phyloP scores from a whole-genome alignment of 495 filamentous ascomycete genomes.

The Neurospora discreta region DNA sequence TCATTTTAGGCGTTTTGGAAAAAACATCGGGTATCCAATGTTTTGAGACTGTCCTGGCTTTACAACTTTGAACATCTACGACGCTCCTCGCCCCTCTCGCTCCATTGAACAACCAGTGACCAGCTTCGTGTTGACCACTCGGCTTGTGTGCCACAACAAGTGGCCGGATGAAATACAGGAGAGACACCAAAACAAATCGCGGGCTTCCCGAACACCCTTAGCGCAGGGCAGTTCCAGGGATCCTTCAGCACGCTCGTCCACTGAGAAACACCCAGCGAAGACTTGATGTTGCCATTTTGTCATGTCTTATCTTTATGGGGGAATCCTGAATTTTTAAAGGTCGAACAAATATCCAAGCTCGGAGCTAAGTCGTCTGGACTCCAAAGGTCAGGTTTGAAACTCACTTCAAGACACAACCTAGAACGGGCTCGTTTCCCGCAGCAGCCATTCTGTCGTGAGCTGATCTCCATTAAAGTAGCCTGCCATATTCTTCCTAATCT shows the following conservation, averaged over 20 bases:
- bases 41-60: no score
- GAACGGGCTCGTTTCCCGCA: slow-evolving; percentile 65
- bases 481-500: slow-evolving; percentile 74
- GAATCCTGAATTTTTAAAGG: not conserved
- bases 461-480: slow-evolving; percentile 65
- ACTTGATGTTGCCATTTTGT: not conserved
- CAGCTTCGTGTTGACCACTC: not conserved
- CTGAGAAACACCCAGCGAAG: not conserved
- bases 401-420: slow-evolving; percentile 5
- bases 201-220: not conserved
- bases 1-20: not conserved
- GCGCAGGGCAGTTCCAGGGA: not conserved
- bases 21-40: not conserved
- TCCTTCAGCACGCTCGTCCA: not conserved
- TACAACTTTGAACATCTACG: not conserved
- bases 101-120: not conserved
- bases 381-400: not conserved
- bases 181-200: not conserved
- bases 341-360: not conserved
- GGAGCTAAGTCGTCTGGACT: not conserved
- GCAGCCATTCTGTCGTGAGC: slow-evolving; percentile 64
- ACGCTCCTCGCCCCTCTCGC: not conserved
- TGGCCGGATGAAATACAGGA: no score
- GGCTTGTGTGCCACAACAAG: not conserved
- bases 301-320: not conserved